Evolutionary conservation across 169 alveolate genomes (phyloP).

Genomic region (Eimeria acervulina): DNA sequence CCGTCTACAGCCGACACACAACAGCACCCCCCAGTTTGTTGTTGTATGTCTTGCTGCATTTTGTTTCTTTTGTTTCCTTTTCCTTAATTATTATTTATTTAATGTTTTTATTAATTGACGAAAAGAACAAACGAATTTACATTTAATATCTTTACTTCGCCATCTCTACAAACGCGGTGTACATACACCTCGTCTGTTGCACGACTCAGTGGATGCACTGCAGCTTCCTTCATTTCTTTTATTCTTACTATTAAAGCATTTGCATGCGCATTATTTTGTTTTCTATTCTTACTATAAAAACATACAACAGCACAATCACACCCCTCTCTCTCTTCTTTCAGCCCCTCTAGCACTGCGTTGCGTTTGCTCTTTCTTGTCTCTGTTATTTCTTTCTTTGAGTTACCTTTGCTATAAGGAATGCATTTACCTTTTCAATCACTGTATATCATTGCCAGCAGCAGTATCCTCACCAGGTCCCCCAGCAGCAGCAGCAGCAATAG

Average conservation of each 20-base stretch:
- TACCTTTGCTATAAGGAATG: background rate
- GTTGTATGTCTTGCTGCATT: background rate
- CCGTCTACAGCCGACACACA: no score
- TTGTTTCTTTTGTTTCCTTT: background rate
- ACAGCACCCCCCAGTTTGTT: background rate
- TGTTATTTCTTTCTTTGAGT: background rate
- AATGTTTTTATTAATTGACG: background rate
- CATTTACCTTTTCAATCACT: background rate
- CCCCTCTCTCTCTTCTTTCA: background rate
- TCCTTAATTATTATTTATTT: background rate
- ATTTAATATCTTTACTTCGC: background rate
- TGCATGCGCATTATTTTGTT: no score
- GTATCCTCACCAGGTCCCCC: background rate
- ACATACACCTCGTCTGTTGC: background rate
- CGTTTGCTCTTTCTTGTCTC: background rate
- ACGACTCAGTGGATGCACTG: background rate
- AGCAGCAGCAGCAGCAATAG: slow-evolving; percentile 14
- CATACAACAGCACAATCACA: background rate
- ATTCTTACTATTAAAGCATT: no score
- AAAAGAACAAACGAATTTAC: no score
- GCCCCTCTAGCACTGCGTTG: background rate
- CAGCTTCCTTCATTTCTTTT: no score
- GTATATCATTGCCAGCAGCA: background rate
- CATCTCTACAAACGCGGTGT: background rate
- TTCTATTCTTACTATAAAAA: no score